These are phyloP conservation scores for Fusarium tuaranense DNA, from an alignment of 2,329 filamentous ascomycete species.

Conservation along the genomic window DNA sequence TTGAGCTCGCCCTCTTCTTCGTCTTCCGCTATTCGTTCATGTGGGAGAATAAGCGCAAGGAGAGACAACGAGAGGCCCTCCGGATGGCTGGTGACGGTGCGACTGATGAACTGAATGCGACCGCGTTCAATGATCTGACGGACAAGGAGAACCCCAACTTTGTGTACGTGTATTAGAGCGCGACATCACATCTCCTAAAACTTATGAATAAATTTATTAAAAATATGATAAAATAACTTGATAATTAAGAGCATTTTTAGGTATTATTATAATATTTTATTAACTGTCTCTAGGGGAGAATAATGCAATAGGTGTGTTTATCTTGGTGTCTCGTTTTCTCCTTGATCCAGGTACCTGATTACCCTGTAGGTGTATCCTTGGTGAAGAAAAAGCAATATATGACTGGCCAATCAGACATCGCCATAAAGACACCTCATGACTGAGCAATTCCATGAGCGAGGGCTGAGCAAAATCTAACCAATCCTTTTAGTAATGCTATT, in stretches of 20 bases:
- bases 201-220: too few relatives aligned
- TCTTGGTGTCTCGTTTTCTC: too few relatives aligned
- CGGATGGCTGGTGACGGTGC: conserved; percentile 40
- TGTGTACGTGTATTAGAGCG: conserved; percentile 52
- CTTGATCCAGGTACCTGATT: neutral
- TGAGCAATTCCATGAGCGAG: neutral
- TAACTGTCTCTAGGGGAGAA: too few relatives aligned
- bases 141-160: conserved; percentile 58
- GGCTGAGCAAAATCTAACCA: neutral
- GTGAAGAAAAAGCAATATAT: neutral
- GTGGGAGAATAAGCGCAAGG: conserved; percentile 55
- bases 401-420: neutral
- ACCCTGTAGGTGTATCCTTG: neutral
- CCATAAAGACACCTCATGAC: neutral
- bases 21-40: conserved; percentile 53
- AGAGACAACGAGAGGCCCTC: conserved; percentile 48
- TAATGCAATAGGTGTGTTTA: too few relatives aligned
- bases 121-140: conserved; percentile 56
- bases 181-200: too few relatives aligned
- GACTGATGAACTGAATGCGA: conserved; percentile 50
- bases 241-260: too few relatives aligned
- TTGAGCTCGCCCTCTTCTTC: conserved; percentile 54
- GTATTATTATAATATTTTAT: too few relatives aligned
- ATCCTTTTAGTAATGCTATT: neutral
- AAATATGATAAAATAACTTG: too few relatives aligned